Base-by-base conservation (phyloP, 192 early-diverging fungal genomes). In the Ambispora gerdemannii region DNA sequence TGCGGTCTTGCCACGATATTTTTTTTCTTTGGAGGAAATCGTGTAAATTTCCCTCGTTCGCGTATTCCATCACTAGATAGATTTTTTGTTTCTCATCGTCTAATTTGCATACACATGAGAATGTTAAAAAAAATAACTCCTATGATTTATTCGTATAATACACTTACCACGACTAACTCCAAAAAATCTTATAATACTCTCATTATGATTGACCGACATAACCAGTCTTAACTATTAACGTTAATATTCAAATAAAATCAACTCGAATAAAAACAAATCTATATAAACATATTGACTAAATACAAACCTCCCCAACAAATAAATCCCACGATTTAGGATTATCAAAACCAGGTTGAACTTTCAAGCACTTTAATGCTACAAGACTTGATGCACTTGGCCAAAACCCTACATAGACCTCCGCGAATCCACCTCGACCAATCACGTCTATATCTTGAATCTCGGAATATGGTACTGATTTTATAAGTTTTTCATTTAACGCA, bases 51-150 rank as follows among this genome's bases (percentile, higher is more conserved):
- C 77, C 77, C 2, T 70, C 72, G 15, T 75, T 60, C 17, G 77
- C 74, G 31, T 75, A 75, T 62, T 75, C 72, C 36, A 74, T 75
- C 8, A 78, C 73, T 50, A 78, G 67, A 28, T 74, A 78, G 49
- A n/a, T n/a, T n/a, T n/a, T n/a, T n/a, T 75, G 20, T 56, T 69
- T 78, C 52, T 72, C 56, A 1, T 13, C 2, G 2, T 58, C 28
- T 1, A 13, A 20, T 27, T 25, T 30, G 13, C 13, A 20, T 13
- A 20, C 6, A 20, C 24, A 43, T 10, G 38, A 43, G 6, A 43
- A 15, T 43, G 38, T 10, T 43, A 10, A 15, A 43, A 10, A 43
- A 43, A 43, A 10, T 43, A 10, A 43, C 38, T 15, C 6, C 38
- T 43, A 15, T 6, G 38, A 43, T 15, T 43, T 10, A 43, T 10